Conservation (phyloP, 148 eudicot species). For the Cornus kousa region DNA sequence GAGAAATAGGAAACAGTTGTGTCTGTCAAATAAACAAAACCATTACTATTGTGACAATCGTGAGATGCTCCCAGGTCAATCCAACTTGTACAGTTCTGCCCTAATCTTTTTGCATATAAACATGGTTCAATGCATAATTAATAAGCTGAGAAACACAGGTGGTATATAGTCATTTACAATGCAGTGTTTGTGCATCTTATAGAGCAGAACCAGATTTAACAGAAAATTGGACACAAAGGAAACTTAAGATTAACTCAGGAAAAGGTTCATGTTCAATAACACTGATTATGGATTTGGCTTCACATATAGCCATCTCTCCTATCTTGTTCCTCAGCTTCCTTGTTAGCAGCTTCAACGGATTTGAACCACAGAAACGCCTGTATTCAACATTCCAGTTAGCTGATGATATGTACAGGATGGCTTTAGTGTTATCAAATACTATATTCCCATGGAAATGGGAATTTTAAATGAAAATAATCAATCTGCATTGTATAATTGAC, state of each 20-base stretch:
- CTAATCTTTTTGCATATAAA: background rate
- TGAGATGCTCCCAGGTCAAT: constrained; percentile 4
- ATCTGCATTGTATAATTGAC: background rate
- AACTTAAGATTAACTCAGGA: background rate
- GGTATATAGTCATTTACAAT: constrained; percentile 3
- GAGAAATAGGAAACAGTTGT: background rate
- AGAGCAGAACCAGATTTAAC: background rate
- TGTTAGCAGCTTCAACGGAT: constrained; percentile 86
- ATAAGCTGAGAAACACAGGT: constrained; percentile 1
- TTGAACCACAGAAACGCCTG: constrained; percentile 95
- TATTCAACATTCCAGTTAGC: constrained; percentile 12
- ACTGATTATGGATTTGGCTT: background rate
- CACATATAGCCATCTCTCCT: constrained; percentile 65
- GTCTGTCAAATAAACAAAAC: constrained; percentile 5
- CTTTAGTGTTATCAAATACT: background rate
- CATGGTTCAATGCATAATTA: background rate
- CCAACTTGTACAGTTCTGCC: background rate
- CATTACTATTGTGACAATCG: background rate
- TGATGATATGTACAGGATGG: too few species aligned
- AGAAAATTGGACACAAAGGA: constrained; percentile 9
- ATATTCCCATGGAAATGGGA: background rate
- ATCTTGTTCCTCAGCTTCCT: constrained; percentile 98
- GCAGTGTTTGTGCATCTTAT: background rate
- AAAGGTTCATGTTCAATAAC: constrained; percentile 5
- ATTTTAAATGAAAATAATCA: background rate